Evolutionary conservation across 1,284 basidiomycete species (phyloP).

Genomic region (Heterobasidion occidentale): DNA sequence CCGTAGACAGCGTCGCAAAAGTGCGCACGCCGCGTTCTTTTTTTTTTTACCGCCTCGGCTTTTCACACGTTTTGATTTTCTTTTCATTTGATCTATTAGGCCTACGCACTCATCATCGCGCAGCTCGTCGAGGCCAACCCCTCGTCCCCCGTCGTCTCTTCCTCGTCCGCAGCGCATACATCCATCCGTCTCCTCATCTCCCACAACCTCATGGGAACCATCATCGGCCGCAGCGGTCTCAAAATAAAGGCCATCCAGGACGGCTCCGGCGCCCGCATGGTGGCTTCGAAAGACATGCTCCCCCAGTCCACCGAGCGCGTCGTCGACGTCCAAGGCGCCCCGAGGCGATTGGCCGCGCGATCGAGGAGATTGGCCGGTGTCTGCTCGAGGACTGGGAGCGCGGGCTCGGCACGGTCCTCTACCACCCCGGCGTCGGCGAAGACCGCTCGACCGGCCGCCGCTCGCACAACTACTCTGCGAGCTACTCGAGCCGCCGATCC

Average conservation of each 20-base stretch:
- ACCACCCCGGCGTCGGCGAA: constrained; percentile 85
- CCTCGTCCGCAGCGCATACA: constrained; percentile 68
- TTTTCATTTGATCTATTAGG: constrained; percentile 37
- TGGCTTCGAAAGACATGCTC: constrained; percentile 98
- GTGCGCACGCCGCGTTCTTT: constrained; percentile 30
- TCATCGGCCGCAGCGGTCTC: constrained; percentile 93
- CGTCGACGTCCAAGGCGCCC: constrained; percentile 92
- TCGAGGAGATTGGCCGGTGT: constrained; percentile 93
- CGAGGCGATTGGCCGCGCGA: constrained; percentile 85
- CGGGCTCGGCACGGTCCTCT: constrained; percentile 87
- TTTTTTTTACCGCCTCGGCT: neutral
- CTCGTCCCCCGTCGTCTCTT: constrained; percentile 54
- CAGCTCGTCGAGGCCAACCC: constrained; percentile 81
- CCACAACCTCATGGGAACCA: constrained; percentile 98
- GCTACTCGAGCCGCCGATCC: constrained; percentile 46
- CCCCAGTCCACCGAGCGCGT: constrained; percentile 98
- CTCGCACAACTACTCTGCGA: constrained; percentile 38
- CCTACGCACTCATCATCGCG: constrained; percentile 90
- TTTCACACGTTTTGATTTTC: constrained; percentile 4
- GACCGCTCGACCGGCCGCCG: constrained; percentile 51
- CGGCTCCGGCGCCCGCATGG: constrained; percentile 92
- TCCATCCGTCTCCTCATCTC: constrained; percentile 95
- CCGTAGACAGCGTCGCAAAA: constrained; percentile 88
- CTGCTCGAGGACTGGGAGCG: constrained; percentile 97
- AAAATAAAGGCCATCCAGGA: constrained; percentile 99